phyloP scores from a whole-genome alignment of 2,329 filamentous ascomycete genomes.

The Cladosporium sp. region DNA sequence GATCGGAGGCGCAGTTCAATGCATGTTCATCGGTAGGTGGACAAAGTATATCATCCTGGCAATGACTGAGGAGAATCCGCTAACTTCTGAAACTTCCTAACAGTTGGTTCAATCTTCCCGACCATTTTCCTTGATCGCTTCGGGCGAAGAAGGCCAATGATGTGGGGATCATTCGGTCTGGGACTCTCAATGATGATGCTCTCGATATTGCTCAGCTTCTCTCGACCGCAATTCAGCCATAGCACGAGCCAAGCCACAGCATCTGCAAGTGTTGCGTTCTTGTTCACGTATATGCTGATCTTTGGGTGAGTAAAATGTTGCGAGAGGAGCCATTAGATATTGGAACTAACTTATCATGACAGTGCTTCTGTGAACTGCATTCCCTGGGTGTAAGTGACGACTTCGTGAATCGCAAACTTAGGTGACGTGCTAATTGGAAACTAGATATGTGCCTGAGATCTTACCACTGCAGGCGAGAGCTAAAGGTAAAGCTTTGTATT shows the following conservation, averaged over 20 bases:
- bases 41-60: too few relatives aligned
- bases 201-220: conserved; percentile 42
- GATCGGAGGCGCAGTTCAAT: conserved; percentile 43
- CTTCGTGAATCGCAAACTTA: not conserved
- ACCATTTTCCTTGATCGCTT: conserved; percentile 44
- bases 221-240: not conserved
- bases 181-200: conserved; percentile 39
- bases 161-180: conserved; percentile 31
- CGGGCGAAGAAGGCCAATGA: conserved; percentile 32
- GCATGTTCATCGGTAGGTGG: conserved; percentile 32
- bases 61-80: too few relatives aligned
- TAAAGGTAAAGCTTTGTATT: conserved; percentile 33
- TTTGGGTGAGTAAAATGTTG: conserved; percentile 13
- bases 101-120: conserved; percentile 41
- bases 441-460: conserved; percentile 44
- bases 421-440: conserved; percentile 16
- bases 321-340: not conserved
- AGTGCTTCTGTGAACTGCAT: conserved; percentile 46
- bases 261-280: conserved; percentile 47
- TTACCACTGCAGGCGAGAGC: conserved; percentile 47
- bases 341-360: conserved; percentile 31
- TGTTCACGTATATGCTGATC: conserved; percentile 41
- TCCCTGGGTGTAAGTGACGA: conserved; percentile 45
- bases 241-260: conserved; percentile 32
- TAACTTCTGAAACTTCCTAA: too few relatives aligned